These are phyloP conservation scores for Moricandia arvensis DNA, from an alignment of 345 rosid species.

Conservation along the genomic window DNA sequence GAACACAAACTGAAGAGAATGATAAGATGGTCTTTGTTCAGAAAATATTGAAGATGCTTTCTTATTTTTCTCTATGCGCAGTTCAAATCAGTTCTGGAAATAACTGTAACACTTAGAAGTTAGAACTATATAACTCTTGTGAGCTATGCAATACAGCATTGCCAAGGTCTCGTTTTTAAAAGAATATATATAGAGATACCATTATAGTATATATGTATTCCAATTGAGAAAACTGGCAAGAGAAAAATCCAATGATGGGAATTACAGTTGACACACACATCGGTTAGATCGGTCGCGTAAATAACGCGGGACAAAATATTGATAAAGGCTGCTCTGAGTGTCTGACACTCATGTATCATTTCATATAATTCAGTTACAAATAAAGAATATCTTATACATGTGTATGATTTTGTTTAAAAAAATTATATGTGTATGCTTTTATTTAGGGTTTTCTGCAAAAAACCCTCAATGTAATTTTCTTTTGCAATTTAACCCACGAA, in stretches of 20 bases:
- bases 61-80: no score
- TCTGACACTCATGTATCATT: conserved; percentile 35
- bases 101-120: no score
- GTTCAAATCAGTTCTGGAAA: no score
- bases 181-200: background rate
- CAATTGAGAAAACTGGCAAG: background rate
- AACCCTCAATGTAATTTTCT: no score
- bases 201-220: background rate
- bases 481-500: no score
- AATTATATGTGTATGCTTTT: background rate
- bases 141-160: background rate
- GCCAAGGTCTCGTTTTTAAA: background rate
- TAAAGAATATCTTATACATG: background rate
- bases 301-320: conserved; percentile 37
- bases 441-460: no score
- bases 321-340: conserved; percentile 39
- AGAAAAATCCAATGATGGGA: conserved; percentile 22
- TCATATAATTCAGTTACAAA: conserved; percentile 28
- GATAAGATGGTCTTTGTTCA: background rate
- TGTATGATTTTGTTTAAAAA: background rate
- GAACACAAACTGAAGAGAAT: no score
- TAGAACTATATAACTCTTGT: background rate
- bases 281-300: conserved; percentile 34
- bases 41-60: no score
- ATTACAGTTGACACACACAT: conserved; percentile 27